These are phyloP conservation scores for Ustilago esculenta DNA, from an alignment of 1,284 basidiomycete genomes.

Conservation along the genomic window DNA sequence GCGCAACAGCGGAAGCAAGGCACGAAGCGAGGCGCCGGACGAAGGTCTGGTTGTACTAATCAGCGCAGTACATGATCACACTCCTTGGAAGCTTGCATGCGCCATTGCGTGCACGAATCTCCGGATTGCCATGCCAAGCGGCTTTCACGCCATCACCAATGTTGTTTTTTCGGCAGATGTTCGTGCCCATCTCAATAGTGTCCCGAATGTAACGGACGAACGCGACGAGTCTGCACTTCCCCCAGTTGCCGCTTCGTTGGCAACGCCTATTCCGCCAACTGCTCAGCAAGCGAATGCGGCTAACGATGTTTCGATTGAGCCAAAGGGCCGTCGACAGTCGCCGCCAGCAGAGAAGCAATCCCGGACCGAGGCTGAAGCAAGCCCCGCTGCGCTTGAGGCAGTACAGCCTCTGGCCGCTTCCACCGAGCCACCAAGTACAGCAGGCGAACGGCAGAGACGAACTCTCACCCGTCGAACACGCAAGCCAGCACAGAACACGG, in stretches of 20 bases:
- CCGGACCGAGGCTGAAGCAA: not conserved
- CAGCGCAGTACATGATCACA: constrained; percentile 18
- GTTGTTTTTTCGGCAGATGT: constrained; percentile 37
- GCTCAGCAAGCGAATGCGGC: constrained; percentile 1
- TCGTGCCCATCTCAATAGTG: constrained; percentile 26
- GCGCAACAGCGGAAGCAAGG: constrained; percentile 33
- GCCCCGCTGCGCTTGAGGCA: not conserved
- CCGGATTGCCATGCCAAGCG: constrained; percentile 41
- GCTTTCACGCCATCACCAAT: constrained; percentile 40
- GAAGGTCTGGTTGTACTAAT: constrained; percentile 46
- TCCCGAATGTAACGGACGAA: constrained; percentile 17
- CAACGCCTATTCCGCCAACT: not conserved
- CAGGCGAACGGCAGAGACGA: constrained; percentile 17
- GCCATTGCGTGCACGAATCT: constrained; percentile 36
- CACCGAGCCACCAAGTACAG: constrained; percentile 1
- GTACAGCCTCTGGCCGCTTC: not conserved
- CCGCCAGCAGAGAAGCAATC: not conserved
- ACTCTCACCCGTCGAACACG: constrained; percentile 43
- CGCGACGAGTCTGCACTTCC: not conserved
- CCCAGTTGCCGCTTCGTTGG: not conserved
- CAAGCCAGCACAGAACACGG: constrained; percentile 6
- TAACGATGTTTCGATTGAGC: constrained; percentile 5
- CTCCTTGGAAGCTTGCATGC: constrained; percentile 33
- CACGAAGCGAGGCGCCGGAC: constrained; percentile 42
- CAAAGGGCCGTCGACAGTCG: not conserved